Evolutionary conservation across 2,329 filamentous ascomycete genomes (phyloP).

Genomic region (Penicillium sp.): DNA sequence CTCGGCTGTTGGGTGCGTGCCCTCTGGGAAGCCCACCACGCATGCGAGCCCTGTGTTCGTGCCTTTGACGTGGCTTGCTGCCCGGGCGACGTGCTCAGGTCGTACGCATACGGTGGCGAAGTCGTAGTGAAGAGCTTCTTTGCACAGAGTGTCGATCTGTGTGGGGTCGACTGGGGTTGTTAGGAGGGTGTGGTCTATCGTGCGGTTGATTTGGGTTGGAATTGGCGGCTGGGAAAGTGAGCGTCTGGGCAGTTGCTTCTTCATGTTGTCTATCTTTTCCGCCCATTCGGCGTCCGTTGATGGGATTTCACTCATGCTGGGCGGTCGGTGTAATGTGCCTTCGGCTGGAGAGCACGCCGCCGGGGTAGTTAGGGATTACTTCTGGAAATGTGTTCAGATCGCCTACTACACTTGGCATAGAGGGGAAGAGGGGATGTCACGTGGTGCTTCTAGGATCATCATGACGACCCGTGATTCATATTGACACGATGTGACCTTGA

Average conservation of each 20-base stretch:
- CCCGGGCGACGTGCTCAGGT: conserved; percentile 51
- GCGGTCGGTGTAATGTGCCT: neutral
- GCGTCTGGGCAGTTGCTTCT: conserved; percentile 25
- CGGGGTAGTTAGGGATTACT: neutral
- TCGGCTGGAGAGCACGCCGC: neutral
- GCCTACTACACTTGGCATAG: neutral
- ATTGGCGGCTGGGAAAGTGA: conserved; percentile 25
- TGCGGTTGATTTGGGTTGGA: conserved; percentile 30
- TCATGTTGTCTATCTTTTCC: conserved; percentile 27
- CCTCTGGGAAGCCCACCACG: conserved; percentile 61
- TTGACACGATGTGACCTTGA: conserved; percentile 9
- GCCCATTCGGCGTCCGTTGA: conserved; percentile 36
- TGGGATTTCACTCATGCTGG: conserved; percentile 28
- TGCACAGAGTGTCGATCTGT: conserved; percentile 55
- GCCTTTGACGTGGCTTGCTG: conserved; percentile 46
- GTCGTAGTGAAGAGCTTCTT: conserved; percentile 49
- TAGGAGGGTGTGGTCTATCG: conserved; percentile 46
- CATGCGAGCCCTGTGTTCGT: conserved; percentile 53
- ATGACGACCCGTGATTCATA: conserved; percentile 14
- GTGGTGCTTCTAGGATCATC: conserved; percentile 14
- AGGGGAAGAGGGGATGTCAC: conserved; percentile 15
- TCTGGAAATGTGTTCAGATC: neutral
- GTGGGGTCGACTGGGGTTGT: conserved; percentile 43
- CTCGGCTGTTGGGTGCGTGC: conserved; percentile 51
- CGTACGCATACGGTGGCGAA: conserved; percentile 57